Evolutionary conservation across 139 green algal species (phyloP), one percentile per base, ranked within the genome.

Genomic region (Micractinium sp.): DNA sequence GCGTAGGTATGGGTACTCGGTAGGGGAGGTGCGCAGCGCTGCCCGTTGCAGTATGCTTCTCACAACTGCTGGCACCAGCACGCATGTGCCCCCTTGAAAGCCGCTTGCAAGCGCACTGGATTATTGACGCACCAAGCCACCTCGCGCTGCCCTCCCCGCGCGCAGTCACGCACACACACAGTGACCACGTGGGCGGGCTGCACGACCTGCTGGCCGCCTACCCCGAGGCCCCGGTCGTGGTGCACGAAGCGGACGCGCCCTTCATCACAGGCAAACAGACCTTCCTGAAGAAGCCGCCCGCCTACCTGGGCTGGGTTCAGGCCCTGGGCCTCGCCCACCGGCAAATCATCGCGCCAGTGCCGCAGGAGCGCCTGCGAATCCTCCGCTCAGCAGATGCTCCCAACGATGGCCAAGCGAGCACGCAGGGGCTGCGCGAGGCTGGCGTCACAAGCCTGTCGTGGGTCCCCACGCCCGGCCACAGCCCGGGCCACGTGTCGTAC

Each of bases 101-200:
- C 2, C 22, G 20, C 22, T 71, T 27, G 20, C 27, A n/a, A 4
- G 16, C 18, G 18, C 66, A 15, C 66, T 74, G 18, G 18, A 15
- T 74, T n/a, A 74, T 22, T 4, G 3, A 35, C 69, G 3, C 69
- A 15, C 27, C 25, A 23, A 4, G 1, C 69, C 25, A 36, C 69
- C 27, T 14, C 16, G 25, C 69, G 3, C 69, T 15, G 12, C 69
- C 69, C 33, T 33, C 74, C 33, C 15, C n/a, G 1, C 33, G 13
- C 14, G 77, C 77, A 82, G 77, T 82, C 19, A 82, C 77, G 23
- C 77, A 63, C 77, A 35, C 20, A 39, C 77, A 82, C 77, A 66
- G 29, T 1, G 77, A 82, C 39, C 77, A 82, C 39, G 77, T 35
- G 23, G 39, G 38, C 77, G 39, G 39, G 19, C 20, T 82, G 77